These are phyloP conservation scores for Wallacemonas sp. DNA, from an alignment of 208 protist genomes.

Conservation along the genomic window DNA sequence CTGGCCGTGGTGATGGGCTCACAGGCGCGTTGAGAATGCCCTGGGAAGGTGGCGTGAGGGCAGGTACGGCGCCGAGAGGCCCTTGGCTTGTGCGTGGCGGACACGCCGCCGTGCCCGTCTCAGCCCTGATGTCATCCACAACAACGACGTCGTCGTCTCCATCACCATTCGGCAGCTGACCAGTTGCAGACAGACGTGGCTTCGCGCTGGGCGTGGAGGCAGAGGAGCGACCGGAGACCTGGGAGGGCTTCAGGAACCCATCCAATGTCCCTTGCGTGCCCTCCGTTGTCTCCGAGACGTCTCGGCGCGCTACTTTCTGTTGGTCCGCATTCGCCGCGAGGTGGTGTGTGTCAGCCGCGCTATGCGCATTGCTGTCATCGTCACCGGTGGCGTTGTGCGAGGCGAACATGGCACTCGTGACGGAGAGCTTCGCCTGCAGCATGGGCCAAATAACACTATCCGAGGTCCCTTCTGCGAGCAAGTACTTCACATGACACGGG, in stretches of 20 bases:
- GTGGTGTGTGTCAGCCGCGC: conserved; percentile 1
- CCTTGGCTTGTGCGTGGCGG: background rate
- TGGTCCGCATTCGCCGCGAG: conserved; percentile 37
- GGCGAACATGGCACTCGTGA: conserved; percentile 42
- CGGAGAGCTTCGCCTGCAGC: conserved; percentile 83
- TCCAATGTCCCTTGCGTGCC: conserved; percentile 40
- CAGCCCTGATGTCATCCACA: background rate
- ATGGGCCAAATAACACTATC: conserved; percentile 92
- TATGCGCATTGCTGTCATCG: too few relatives aligned
- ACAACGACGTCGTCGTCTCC: background rate
- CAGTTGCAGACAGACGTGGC: background rate
- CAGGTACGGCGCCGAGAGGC: background rate
- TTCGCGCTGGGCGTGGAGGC: background rate
- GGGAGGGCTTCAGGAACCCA: conserved; percentile 31
- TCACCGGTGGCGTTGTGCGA: conserved; percentile 6
- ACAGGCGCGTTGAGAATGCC: too few relatives aligned
- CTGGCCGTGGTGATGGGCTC: background rate
- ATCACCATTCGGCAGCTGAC: too few relatives aligned
- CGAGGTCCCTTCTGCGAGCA: conserved; percentile 90
- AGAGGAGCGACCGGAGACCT: background rate
- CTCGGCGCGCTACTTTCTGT: conserved; percentile 45
- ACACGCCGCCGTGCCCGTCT: background rate
- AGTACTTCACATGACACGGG: conserved; percentile 91
- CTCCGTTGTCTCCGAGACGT: conserved; percentile 20
- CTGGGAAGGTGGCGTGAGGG: too few relatives aligned